Percentiles rank a stretch among this genome's conserved stretches.
phyloP scores from a whole-genome alignment of 1,139 yeast species.

The Yamadazyma pseudoaaseri region DNA sequence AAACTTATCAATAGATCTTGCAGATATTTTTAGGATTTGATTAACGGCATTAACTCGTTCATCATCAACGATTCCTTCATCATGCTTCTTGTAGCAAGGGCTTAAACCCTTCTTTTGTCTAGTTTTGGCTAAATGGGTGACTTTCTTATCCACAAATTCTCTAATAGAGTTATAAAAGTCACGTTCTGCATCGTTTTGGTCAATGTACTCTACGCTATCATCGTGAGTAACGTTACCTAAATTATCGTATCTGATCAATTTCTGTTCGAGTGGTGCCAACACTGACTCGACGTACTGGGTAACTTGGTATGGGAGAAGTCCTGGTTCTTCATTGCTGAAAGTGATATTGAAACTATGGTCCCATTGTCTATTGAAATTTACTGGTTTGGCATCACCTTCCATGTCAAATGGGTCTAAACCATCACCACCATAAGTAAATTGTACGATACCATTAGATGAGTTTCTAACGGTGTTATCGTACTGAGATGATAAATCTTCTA shows the following conservation, averaged over 20 bases:
- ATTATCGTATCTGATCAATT: conserved; percentile 68
- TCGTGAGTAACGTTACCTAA: conserved; percentile 53
- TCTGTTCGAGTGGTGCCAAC: conserved; percentile 59
- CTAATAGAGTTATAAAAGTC: conserved; percentile 75
- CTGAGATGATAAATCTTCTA: conserved; percentile 92
- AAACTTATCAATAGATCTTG: conserved; percentile 60
- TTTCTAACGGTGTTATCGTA: conserved; percentile 95
- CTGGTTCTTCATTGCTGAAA: conserved; percentile 50
- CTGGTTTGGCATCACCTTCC: conserved; percentile 99
- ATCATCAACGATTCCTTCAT: conserved; percentile 48
- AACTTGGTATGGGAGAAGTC: conserved; percentile 73
- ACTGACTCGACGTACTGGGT: conserved; percentile 52
- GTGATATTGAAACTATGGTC: conserved; percentile 82
- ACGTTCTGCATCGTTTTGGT: conserved; percentile 84
- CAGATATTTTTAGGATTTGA: conserved; percentile 74
- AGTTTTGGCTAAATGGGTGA: conserved; percentile 52
- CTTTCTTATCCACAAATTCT: conserved; percentile 58
- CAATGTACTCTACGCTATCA: conserved; percentile 56
- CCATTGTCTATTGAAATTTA: conserved; percentile 93
- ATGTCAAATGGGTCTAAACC: conserved; percentile 97
- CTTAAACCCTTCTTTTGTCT: conserved; percentile 54
- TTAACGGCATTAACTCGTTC: conserved; percentile 51
- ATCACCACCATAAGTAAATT: conserved; percentile 98
- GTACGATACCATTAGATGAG: conserved; percentile 94
- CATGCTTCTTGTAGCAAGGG: conserved; percentile 36